Evolutionary conservation across 2,329 filamentous ascomycete genomes (phyloP), one percentile per base, ranked within the genome.

Genomic region (Clathrospora elynae): DNA sequence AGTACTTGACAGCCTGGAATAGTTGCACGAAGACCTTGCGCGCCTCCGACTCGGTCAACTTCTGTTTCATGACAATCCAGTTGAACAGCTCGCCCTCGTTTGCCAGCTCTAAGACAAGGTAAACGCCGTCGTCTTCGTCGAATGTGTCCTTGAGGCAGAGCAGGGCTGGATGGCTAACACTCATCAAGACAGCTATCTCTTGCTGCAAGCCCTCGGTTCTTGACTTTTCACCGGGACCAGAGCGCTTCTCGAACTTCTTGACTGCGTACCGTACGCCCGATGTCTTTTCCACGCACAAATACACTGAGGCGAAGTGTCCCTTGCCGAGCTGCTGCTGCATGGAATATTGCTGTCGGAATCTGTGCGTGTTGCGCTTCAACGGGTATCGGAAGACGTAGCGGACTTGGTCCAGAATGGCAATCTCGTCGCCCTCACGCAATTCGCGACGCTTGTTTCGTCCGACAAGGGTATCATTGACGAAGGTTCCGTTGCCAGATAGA

Each of bases 1-100:
- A 67, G 69, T 99, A 97, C 68, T 96, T 97, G 53, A 97, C 80
- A 14, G 90, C 93, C 52, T 95, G 86, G 68, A 99, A 96, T 17
- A 99, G 74, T 69, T 99, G 93, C 18, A 84, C 78, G 67, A 97
- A 97, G 14, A 99, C 78, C 68, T 88, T 92, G 25, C 92, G 84
- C 2, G 90, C 82, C 68, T 97, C 90, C 4, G 80, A 76, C 70
- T 99, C 93, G 2, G 82, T 85, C 48, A 99, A 76, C 68, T 95
- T 96, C 65, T 90, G 82, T 72, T 95, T 92, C 78, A 86, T 85
- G 17, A 96, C 87, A 49, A 99, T 96, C 73, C 84, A 86, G 66
- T 97, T 96, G 78, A 99, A 99, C 10, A 99, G 76, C 71, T 99
- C 95, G 61, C 93, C 93, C 71, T 96, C 90, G 0, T 90, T 78